Evolutionary conservation across 192 early-diverging fungal genomes (phyloP).

Genomic region (Lobosporangium transversale): DNA sequence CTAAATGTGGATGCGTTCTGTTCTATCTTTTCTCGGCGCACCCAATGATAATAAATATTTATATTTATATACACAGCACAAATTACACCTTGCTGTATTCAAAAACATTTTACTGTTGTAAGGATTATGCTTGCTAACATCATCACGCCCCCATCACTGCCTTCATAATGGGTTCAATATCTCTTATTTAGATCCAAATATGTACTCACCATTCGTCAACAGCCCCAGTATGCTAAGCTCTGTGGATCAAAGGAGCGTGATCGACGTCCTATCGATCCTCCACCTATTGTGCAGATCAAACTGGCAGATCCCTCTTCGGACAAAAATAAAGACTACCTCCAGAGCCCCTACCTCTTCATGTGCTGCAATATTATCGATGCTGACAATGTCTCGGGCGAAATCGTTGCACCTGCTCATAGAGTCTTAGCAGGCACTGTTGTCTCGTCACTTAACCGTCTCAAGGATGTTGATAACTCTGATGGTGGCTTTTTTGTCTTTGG

Average conservation of each 20-base stretch:
- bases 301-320: constrained; percentile 41
- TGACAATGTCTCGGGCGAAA: constrained; percentile 72
- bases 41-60: too few relatives aligned
- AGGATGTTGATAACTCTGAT: constrained; percentile 85
- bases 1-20: constrained; percentile 4
- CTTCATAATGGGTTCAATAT: too few relatives aligned
- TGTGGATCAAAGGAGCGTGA: constrained; percentile 93
- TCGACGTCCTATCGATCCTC: constrained; percentile 81
- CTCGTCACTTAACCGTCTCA: constrained; percentile 85
- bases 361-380: constrained; percentile 85
- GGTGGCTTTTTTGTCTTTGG: constrained; percentile 97
- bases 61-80: too few relatives aligned
- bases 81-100: too few relatives aligned
- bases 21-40: too few relatives aligned
- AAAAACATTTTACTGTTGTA: too few relatives aligned
- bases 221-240: constrained; percentile 87
- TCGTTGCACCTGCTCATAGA: constrained; percentile 73
- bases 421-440: constrained; percentile 90
- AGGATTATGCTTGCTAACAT: too few relatives aligned
- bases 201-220: constrained; percentile 78
- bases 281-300: constrained; percentile 74
- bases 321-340: constrained; percentile 56
- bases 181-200: constrained; percentile 53
- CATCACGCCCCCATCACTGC: too few relatives aligned
- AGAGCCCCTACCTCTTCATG: constrained; percentile 95